Evolutionary conservation across 2,329 filamentous ascomycete genomes (phyloP), one percentile per base, ranked within the genome.

Genomic region (Tolypocladium amazonense): DNA sequence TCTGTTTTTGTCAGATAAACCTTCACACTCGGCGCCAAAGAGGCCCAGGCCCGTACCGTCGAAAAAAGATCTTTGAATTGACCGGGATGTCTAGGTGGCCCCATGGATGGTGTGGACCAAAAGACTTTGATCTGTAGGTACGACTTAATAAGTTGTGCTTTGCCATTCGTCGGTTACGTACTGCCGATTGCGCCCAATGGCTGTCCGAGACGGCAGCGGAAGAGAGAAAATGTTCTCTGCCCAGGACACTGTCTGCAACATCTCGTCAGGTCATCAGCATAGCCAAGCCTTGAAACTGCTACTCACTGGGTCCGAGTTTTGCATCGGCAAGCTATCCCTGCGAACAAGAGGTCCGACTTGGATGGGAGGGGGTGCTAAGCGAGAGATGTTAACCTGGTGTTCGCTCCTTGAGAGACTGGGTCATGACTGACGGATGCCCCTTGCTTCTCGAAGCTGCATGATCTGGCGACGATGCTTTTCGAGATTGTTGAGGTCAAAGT

Each of bases 141-240:
- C 14, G 30, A 20, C n/a, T 30, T 50, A 56, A 45, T 35, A 33
- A 18, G 27, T n/a, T 33, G 25, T 15, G 18, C 11, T 18, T 8
- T 45, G 15, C 25, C 8, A 45, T n/a, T 20, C 23, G 14, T 30
- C 6, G 30, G 7, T 6, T 23, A 54, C 54, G 12, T 61, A 59
- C 57, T 9, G 39, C 56, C 67, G 69, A 15, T 73, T 63, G 56
- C 78, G 73, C 64, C 76, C 78, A 57, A 85, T 70, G 6, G 75
- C 73, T 5, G 81, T 84, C 15, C 78, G 74, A 14, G 77, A 78
- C 0, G 81, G 76, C 45, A 83, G 71, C 0, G 80, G 79, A 25
- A 79, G 73, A 0, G 80, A 80, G 63, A 87, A 86, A 30, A 87
- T 83, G 47, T 81, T 77, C 64, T 85, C 79, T 7, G 83, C 82